phyloP scores from a whole-genome alignment of 2,329 filamentous ascomycete genomes.

The Leptosphaerulina australis region DNA sequence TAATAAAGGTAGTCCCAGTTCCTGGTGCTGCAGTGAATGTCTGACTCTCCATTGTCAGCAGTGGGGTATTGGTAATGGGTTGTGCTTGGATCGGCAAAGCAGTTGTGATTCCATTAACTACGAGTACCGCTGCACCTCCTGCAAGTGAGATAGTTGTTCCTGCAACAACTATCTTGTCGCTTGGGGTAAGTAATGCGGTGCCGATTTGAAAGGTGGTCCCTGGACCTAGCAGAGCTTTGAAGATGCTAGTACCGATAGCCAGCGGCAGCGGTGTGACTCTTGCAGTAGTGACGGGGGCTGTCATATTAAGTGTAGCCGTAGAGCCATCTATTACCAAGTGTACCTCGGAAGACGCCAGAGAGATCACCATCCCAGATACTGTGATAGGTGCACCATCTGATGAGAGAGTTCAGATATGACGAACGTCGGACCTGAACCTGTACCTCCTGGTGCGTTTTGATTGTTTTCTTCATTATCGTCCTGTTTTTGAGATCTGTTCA shows the following conservation, averaged over 20 bases:
- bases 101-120: conserved; percentile 33
- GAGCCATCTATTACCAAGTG: conserved; percentile 44
- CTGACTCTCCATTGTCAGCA: conserved; percentile 39
- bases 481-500: background rate
- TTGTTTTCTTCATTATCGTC: background rate
- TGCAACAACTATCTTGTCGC: conserved; percentile 47
- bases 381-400: conserved; percentile 45
- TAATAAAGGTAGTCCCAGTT: conserved; percentile 53
- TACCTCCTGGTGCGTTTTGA: background rate
- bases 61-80: conserved; percentile 50
- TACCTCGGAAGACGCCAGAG: conserved; percentile 38
- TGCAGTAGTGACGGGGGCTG: conserved; percentile 15
- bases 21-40: conserved; percentile 50
- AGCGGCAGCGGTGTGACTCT: conserved; percentile 37
- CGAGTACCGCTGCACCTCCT: conserved; percentile 36
- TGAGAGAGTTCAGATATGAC: conserved; percentile 48
- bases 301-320: conserved; percentile 44
- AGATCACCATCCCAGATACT: conserved; percentile 42
- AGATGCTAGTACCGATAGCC: conserved; percentile 37
- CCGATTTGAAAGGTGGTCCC: conserved; percentile 48
- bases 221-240: conserved; percentile 36
- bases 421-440: conserved; percentile 34
- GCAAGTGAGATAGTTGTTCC: conserved; percentile 40
- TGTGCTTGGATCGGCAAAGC: conserved; percentile 22
- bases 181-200: conserved; percentile 48